Evolutionary conservation across 371 early-diverging fungal genomes (phyloP), one percentile per base, ranked within the genome.

Genomic region (Saksenaea oblongispora): DNA sequence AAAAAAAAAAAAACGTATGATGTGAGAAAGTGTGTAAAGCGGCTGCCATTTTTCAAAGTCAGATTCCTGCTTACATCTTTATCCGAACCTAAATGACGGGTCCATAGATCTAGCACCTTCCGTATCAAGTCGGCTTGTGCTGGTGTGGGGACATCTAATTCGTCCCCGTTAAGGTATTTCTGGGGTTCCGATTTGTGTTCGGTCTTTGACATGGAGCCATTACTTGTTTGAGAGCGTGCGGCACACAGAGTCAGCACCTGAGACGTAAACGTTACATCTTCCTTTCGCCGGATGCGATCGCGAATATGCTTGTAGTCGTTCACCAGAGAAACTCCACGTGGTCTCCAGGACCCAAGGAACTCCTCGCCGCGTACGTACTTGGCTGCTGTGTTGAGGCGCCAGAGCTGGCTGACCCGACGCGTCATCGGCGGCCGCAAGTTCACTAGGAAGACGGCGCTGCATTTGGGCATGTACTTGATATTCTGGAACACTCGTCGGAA

Each of bases 311-410:
- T 71, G 65, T 77, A 91, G 35, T 87, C 87, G 37, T 83, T 72
- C n/a, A 95, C 83, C 17, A 91, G 65, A 0, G 86, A 88, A 7
- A 90, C 85, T 1, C 93, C 91, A 1, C 89, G 84, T 0, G 94
- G 94, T 54, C 84, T 79, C 94, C 94, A 94, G 1, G 72, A 65
- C 1, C 80, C 87, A 61, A 93, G 69, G 34, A 87, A 83, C 61
- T 94, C 95, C 61, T 93, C 91, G 17, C 95, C 96, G n/a, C 94
- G 88, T 2, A 94, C 90, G 66, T 93, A 92, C 58, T 90, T 84
- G 28, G 81, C 74, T 4, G 89, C 88, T 1, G 92, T 90, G 72
- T 91, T 89, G 31, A 91, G 74, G 1, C 89, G 79, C 93, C 93
- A 93, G 17, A 91, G 67, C 8, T 90, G 87, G 17, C 83, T 80